These are phyloP conservation scores for Trypethelium eluteriae DNA, from an alignment of 495 filamentous ascomycete species.

Conservation along the genomic window DNA sequence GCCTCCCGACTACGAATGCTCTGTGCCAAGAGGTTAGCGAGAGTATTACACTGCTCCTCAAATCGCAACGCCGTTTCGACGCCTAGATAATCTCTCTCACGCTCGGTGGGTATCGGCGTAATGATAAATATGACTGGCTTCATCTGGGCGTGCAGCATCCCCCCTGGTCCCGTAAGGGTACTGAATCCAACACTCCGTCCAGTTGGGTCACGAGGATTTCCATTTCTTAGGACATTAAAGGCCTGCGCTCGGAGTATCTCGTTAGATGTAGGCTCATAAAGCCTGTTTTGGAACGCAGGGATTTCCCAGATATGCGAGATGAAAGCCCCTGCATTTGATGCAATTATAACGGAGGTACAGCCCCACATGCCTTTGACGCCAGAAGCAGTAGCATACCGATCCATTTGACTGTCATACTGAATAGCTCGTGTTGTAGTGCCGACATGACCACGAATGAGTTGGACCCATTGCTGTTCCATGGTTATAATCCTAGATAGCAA, in stretches of 20 bases:
- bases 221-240: background rate
- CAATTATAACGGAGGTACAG: constrained; percentile 6
- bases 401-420: background rate
- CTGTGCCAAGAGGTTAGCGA: background rate
- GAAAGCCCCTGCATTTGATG: constrained; percentile 2
- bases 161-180: background rate
- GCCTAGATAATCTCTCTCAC: background rate
- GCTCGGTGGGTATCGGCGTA: background rate
- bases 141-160: background rate
- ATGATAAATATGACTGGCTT: constrained; percentile 6
- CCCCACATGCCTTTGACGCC: background rate
- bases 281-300: background rate
- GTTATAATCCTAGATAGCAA: background rate
- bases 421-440: background rate
- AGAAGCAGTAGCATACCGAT: background rate
- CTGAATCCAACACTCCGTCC: background rate
- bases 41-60: background rate
- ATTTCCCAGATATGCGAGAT: constrained; percentile 5
- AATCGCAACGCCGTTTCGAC: background rate
- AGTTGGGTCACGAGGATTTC: background rate
- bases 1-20: background rate
- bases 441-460: background rate
- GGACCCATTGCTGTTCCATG: background rate
- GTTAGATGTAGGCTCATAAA: background rate
- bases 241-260: background rate